Evolutionary conservation across 108 stramenopile species (phyloP).

Genomic region (Seminavis robusta): DNA sequence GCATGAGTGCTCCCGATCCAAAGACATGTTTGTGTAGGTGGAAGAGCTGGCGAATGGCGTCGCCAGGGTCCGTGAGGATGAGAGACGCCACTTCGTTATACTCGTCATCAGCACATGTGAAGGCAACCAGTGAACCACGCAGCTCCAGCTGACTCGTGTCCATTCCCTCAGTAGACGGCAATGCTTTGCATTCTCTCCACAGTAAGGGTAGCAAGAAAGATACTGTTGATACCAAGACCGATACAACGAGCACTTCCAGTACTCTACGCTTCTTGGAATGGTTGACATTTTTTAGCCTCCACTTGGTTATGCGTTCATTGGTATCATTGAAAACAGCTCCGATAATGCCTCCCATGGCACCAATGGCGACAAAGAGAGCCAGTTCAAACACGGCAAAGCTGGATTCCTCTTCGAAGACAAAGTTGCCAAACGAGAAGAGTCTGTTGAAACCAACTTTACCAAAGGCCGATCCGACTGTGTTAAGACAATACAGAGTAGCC

Average conservation of each 20-base stretch:
- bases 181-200: conserved; percentile 14
- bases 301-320: conserved; percentile 38
- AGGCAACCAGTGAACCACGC: conserved; percentile 16
- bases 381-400: conserved; percentile 64
- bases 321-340: conserved; percentile 54
- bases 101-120: conserved; percentile 37
- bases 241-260: conserved; percentile 39
- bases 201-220: conserved; percentile 25
- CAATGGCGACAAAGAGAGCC: conserved; percentile 63
- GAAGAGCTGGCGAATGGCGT: conserved; percentile 46
- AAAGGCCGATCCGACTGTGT: conserved; percentile 30
- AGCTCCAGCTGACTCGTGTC: conserved; percentile 19
- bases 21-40: conserved; percentile 46
- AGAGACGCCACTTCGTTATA: conserved; percentile 86
- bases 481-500: conserved; percentile 17
- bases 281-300: conserved; percentile 39
- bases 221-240: conserved; percentile 22
- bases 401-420: conserved; percentile 32
- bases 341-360: conserved; percentile 71
- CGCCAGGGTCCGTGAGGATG: conserved; percentile 47
- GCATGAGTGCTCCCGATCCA: conserved; percentile 7
- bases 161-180: conserved; percentile 35
- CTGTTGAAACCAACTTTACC: conserved; percentile 36
- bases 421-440: conserved; percentile 48
- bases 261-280: conserved; percentile 27